phyloP scores from a whole-genome alignment of 2,329 filamentous ascomycete genomes.

The Grosmannia serpens region DNA sequence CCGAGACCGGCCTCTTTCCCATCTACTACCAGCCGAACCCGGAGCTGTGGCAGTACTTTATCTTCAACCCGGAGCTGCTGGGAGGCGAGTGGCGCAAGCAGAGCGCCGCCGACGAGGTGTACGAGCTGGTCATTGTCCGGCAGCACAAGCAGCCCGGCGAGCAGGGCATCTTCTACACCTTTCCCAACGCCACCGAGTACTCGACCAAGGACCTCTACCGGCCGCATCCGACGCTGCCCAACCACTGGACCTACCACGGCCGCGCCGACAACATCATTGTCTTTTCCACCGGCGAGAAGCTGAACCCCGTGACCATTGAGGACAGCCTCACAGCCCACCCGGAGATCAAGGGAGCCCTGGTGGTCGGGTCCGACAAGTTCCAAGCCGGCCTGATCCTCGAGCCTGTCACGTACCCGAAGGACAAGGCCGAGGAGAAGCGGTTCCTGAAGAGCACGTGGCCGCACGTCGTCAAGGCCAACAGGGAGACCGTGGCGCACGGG shows the following conservation, averaged over 20 bases:
- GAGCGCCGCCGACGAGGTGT: conserved; percentile 19
- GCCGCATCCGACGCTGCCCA: conserved; percentile 23
- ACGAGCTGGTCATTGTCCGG: conserved; percentile 25
- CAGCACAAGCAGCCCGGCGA: conserved; percentile 22
- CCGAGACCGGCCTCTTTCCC: conserved; percentile 24
- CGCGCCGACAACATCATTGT: conserved; percentile 35
- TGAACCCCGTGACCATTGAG: conserved; percentile 36
- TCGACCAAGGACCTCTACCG: conserved; percentile 32
- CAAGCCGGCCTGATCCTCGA: conserved; percentile 38
- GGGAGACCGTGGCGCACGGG: conserved; percentile 32
- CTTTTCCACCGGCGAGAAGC: conserved; percentile 39
- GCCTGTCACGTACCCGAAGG: conserved; percentile 14
- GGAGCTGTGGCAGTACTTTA: conserved; percentile 31
- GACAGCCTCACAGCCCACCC: conserved; percentile 25
- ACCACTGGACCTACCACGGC: conserved; percentile 25
- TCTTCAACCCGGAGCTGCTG: conserved; percentile 26
- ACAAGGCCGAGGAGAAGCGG: conserved; percentile 3
- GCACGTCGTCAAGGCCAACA: conserved; percentile 28
- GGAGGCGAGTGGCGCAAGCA: conserved; percentile 27
- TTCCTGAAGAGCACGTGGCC: conserved; percentile 34
- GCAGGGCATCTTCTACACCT: conserved; percentile 29
- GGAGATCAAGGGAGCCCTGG: conserved; percentile 27
- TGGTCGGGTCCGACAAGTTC: conserved; percentile 33
- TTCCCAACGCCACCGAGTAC: conserved; percentile 27
- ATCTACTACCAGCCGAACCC: conserved; percentile 21